phyloP scores from a whole-genome alignment of 768 basidiomycete species.

The Russula dissimulans region DNA sequence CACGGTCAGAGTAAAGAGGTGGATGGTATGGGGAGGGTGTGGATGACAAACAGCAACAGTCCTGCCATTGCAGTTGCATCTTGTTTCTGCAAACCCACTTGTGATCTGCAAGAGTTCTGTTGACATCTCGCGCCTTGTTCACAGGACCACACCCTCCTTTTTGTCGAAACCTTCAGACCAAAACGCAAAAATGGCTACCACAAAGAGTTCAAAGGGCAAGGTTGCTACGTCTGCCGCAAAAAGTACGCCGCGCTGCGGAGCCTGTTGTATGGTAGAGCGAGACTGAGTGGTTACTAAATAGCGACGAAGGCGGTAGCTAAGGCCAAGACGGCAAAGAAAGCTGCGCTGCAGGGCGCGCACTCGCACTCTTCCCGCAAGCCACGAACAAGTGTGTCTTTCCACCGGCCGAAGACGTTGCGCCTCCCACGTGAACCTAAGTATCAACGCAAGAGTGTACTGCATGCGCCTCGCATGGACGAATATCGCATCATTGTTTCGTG shows the following conservation, averaged over 20 bases:
- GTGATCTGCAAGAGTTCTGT: background rate
- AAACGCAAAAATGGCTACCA: slow-evolving; percentile 46
- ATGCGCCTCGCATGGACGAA: slow-evolving; percentile 93
- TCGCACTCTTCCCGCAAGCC: slow-evolving; percentile 71
- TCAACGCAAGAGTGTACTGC: slow-evolving; percentile 89
- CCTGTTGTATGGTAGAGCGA: background rate
- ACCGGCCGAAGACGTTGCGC: slow-evolving; percentile 79
- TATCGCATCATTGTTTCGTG: slow-evolving; percentile 89
- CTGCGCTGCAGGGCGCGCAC: slow-evolving; percentile 81
- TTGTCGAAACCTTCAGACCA: background rate
- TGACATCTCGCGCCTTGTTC: background rate
- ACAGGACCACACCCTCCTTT: background rate
- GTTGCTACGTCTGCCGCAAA: slow-evolving; percentile 33
- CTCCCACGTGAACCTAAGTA: slow-evolving; percentile 82
- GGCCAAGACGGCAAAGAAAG: slow-evolving; percentile 95
- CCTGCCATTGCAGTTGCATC: too few relatives aligned
- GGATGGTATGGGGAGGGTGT: background rate
- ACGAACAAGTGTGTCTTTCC: slow-evolving; percentile 83
- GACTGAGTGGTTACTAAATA: background rate
- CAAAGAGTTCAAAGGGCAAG: slow-evolving; percentile 62
- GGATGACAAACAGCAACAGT: background rate
- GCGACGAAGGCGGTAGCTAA: slow-evolving; percentile 37
- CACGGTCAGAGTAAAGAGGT: background rate
- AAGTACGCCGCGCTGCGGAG: slow-evolving; percentile 27
- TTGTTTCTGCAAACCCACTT: background rate